Evolutionary conservation across 495 filamentous ascomycete genomes (phyloP), one percentile per base, ranked within the genome.

Genomic region (Sordaria brevicollis): DNA sequence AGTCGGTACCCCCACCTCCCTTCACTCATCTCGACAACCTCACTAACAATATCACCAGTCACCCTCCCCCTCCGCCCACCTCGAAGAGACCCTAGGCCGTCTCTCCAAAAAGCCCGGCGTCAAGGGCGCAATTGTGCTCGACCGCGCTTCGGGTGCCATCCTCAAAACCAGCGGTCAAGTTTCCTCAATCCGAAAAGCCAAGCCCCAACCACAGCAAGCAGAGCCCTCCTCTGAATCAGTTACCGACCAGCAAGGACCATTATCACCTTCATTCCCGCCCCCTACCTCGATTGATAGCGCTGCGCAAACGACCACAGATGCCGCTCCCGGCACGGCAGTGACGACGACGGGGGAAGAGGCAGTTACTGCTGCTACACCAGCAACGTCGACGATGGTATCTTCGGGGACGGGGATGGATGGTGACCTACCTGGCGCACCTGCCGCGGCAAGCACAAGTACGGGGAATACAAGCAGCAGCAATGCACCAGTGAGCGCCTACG

Each of bases 61-160:
- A 62, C 49, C 49, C 49, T 62, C 71, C 66, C 74, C 74, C 65
- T 38, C 73, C 54, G 77, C 77, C 69, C 77, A 76, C 35, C 77
- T 85, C 68, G 80, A 82, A 35, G 81, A 90, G 74, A 81, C 84
- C 0, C 78, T 91, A 70, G 82, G 83, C 37, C 83, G 89, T 10
- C 83, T 92, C 5, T 84, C 86, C 66, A 86, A 86, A 74, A 90
- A 90, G 66, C 81, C 88, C 6, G 89, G 89, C 43, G 89, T 92
- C 35, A 86, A 87, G 73, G 88, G 86, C 67, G 87, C 87, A 35
- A 81, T 91, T 6, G 84, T 88, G 39, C 75, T 92, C 8, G 87
- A 89, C 71, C 85, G 87, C 21, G 75, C 81, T 2, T 83, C 83
- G 21, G 89, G 87, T n/a, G 79, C 86, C 13, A 87, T 92, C 67